These are phyloP conservation scores for Omphalea diandra DNA, from an alignment of 441 rosid species.

Conservation along the genomic window DNA sequence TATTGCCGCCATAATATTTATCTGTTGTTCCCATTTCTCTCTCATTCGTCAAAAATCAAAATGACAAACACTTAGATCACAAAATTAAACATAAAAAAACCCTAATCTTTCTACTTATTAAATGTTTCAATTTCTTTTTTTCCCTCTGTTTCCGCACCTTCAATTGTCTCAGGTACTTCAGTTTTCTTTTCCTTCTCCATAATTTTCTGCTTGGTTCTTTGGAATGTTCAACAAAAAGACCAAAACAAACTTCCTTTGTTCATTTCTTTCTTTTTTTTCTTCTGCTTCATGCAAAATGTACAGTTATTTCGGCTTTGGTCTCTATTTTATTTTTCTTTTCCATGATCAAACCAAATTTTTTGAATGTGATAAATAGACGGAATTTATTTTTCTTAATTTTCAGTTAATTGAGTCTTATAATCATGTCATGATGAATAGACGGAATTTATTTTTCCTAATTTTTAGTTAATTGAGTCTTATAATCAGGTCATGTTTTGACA, in stretches of 20 bases:
- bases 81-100: background rate
- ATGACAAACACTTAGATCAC: background rate
- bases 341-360: constrained; percentile 4
- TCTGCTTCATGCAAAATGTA: constrained; percentile 1
- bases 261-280: background rate
- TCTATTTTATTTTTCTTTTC: background rate
- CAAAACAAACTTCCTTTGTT: background rate
- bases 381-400: too few species aligned
- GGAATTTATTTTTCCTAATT: too few species aligned
- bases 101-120: background rate
- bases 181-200: background rate
- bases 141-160: background rate
- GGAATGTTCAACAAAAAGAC: background rate
- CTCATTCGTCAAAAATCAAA: background rate
- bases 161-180: background rate
- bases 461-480: too few species aligned
- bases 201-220: background rate
- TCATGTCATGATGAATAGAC: too few species aligned
- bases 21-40: background rate
- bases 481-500: background rate
- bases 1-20: constrained; percentile 38
- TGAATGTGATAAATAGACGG: too few species aligned
- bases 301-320: background rate
- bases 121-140: background rate
- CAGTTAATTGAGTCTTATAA: too few species aligned